Evolutionary conservation across 2,329 filamentous ascomycete genomes (phyloP), one percentile per base, ranked within the genome.

Genomic region (Stemphylium beticola): DNA sequence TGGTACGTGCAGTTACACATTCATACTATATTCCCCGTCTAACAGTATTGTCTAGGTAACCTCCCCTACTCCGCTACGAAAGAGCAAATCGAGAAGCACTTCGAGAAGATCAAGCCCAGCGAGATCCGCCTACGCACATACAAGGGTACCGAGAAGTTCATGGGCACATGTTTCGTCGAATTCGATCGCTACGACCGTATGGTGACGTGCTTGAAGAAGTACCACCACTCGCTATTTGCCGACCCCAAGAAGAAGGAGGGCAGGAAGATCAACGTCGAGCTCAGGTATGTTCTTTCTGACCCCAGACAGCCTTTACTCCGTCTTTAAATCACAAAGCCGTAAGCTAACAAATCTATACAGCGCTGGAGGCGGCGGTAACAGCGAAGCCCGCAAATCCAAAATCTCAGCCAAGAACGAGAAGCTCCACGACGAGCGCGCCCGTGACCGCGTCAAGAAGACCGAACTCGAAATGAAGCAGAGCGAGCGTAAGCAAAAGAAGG

Each of bases 151-250:
- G 67, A 69, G 45, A 76, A 76, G 50, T 70, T 70, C 45, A 75
- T 74, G 61, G 75, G 75, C 40, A 74, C 71, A 39, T 74, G 69
- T 32, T 77, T 97, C 75, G 81, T 98, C 65, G 93, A 98, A 76
- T 98, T 97, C 72, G 87, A 87, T 61, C 84, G 87, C 64, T 96
- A 88, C 77, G 90, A 93, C 76, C 86, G 89, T 72, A 96, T 96
- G 92, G 90, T 96, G 81, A 95, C 91, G 29, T 96, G 92, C 71
- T 82, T 98, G 57, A 91, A 93, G 76, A 86, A 92, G 61, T 93
- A 93, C 78, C 93, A 98, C 78, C 93, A 97, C 78, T 89, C 86
- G 55, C 83, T 83, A 60, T 96, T 97, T 72, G 79, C 85, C 55
- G 82, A 83, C 48, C 79, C 79, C 33, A 79, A 78, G 67, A 79